Base-by-base conservation (phyloP, 495 filamentous ascomycete genomes). In the Neurospora sp. region DNA sequence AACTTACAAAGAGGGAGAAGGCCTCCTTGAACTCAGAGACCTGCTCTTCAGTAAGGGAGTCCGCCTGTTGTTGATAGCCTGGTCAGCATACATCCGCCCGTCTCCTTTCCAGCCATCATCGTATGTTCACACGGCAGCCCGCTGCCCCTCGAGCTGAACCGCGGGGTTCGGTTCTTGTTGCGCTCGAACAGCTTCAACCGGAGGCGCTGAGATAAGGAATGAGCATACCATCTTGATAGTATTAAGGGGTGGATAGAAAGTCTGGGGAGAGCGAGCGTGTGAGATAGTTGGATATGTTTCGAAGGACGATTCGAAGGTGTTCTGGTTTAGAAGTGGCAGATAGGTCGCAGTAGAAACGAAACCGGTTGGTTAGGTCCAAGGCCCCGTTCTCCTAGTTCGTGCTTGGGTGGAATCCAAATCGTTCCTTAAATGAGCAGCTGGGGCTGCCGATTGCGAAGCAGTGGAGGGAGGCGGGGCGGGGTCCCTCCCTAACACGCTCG, bases 11-110 rank as follows among this genome's bases (percentile, higher is more conserved):
- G 43, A 99, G 92, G 82, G 96, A 99, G 88, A 99, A 99, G 69
- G 96, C 96, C 87, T 99, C 96, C 91, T 98, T 99, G 86, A 98
- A 99, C 87, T 99, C 96, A 82, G 95, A 97, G 79, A 99, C 95
- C 89, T 99, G 96, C 85, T 99, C 96, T 88, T 98, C 96, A 78
- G 96, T 98, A 76, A 99, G 90, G 81, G 93, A 92, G 82, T 96
- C 93, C 82, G 93, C 93, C 93, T 96, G 80, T 78, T 71, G 69
- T 39, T 48, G 66, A 36, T 54, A 36, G 37, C 13, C 39, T 72
- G 17, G 79, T 79, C 71, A 80, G 80, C 72, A 59, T 28, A 59
- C 48, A 59, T 59, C 15, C 13, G 28, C 28, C 28, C 28, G 54
- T 66, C 54, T 66, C 54, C 28, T 66, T 77, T 71, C 69, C 48